These are phyloP conservation scores for Rhodotorula sp. DNA, from an alignment of 1,284 basidiomycete genomes.

Conservation along the genomic window DNA sequence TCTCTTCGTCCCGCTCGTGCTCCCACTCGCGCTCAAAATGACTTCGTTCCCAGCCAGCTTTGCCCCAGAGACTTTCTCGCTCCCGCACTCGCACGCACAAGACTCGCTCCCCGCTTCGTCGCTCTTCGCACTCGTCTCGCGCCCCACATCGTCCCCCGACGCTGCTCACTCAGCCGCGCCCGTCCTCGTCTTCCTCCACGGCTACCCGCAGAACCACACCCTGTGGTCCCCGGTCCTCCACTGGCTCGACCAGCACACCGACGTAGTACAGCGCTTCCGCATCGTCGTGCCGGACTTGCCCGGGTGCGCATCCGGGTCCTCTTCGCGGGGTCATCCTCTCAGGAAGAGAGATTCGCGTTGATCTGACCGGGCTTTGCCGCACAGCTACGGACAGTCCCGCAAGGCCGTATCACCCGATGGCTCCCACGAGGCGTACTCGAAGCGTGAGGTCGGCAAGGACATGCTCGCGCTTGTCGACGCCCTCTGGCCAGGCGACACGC, in stretches of 20 bases:
- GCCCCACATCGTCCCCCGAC: not conserved
- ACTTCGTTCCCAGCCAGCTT: not conserved
- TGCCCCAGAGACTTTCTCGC: not conserved
- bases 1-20: not conserved
- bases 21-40: not conserved
- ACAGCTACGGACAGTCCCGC: conserved; percentile 45
- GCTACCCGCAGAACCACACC: conserved; percentile 46
- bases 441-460: conserved; percentile 43
- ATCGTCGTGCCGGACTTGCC: conserved; percentile 47
- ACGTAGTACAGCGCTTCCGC: conserved; percentile 34
- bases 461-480: conserved; percentile 28
- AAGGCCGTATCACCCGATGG: conserved; percentile 41
- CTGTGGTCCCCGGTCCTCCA: conserved; percentile 45
- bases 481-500: conserved; percentile 21
- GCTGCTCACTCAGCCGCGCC: not conserved
- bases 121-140: not conserved
- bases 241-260: not conserved
- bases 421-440: conserved; percentile 44
- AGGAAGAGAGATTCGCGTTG: not conserved
- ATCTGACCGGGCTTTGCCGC: too few species aligned
- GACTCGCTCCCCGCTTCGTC: not conserved
- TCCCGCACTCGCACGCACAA: not conserved
- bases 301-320: conserved; percentile 36
- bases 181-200: conserved; percentile 47
- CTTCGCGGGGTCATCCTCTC: not conserved